Conservation (phyloP, 2,329 filamentous ascomycete genomes). For the Didymella segeticola region DNA sequence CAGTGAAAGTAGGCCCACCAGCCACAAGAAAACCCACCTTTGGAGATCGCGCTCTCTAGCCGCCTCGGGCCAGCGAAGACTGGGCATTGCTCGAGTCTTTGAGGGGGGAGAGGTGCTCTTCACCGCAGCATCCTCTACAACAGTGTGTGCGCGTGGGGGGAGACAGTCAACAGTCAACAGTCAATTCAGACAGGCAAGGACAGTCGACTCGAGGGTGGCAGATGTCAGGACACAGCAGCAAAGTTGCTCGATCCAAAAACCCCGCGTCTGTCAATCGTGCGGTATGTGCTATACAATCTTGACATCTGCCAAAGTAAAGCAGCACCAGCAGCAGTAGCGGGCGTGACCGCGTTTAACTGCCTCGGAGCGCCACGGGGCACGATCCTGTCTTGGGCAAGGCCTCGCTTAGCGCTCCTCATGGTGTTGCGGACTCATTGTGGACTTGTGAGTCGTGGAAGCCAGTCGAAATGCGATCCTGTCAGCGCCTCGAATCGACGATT, state of each 20-base stretch:
- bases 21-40: conserved; percentile 22
- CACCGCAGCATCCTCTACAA: conserved; percentile 20
- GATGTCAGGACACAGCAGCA: neutral
- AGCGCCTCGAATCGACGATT: conserved; percentile 15
- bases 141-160: conserved; percentile 1
- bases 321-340: neutral
- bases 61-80: conserved; percentile 27
- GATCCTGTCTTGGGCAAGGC: conserved; percentile 8
- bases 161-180: too few species aligned
- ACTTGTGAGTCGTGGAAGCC: too few species aligned
- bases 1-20: neutral
- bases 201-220: neutral
- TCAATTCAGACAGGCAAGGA: too few species aligned
- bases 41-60: conserved; percentile 40
- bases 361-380: conserved; percentile 2
- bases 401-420: conserved; percentile 8
- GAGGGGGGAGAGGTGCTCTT: too few species aligned
- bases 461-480: conserved; percentile 10
- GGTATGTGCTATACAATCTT: conserved; percentile 14
- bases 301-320: conserved; percentile 1
- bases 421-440: conserved; percentile 11
- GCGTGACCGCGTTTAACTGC: conserved; percentile 4
- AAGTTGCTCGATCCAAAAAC: neutral
- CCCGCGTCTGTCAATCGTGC: conserved; percentile 5
- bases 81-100: conserved; percentile 24